Conservation (phyloP, 2,329 filamentous ascomycete species). For the Fusarium tanahbumbuense region DNA sequence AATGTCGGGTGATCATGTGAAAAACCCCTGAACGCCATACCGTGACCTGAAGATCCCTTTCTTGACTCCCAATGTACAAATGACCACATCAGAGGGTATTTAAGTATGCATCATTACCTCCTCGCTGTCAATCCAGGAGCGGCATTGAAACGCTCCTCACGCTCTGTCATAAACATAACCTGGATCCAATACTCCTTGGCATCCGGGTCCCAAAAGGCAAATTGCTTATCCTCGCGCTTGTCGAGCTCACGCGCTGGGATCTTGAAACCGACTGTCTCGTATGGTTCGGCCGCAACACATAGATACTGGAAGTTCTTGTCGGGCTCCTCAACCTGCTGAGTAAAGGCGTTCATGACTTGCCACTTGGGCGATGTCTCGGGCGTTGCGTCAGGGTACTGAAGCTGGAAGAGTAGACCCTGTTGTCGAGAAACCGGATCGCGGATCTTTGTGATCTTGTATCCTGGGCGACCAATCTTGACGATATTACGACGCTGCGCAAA, state of each 20-base stretch:
- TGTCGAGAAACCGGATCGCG: slow-evolving; percentile 89
- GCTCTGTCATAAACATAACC: slow-evolving; percentile 97
- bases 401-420: slow-evolving; percentile 91
- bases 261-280: slow-evolving; percentile 98
- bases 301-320: slow-evolving; percentile 96
- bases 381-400: slow-evolving; percentile 93
- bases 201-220: slow-evolving; percentile 95
- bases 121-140: slow-evolving; percentile 69
- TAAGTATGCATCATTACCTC: slow-evolving; percentile 47
- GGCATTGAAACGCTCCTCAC: slow-evolving; percentile 86
- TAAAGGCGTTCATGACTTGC: slow-evolving; percentile 97
- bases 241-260: slow-evolving; percentile 94
- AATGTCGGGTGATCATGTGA: neutral
- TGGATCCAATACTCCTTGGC: slow-evolving; percentile 98
- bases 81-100: slow-evolving; percentile 5
- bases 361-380: slow-evolving; percentile 81
- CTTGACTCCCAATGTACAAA: slow-evolving; percentile 27
- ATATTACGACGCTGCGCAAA: slow-evolving; percentile 79
- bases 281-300: slow-evolving; percentile 94
- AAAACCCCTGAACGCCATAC: slow-evolving; percentile 35
- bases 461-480: slow-evolving; percentile 94
- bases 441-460: slow-evolving; percentile 98
- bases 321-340: slow-evolving; percentile 93
- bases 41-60: slow-evolving; percentile 19
- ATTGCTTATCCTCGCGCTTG: slow-evolving; percentile 86